Evolutionary conservation across 2,329 filamentous ascomycete genomes (phyloP).

Genomic region (Verticillium albo-atrum): DNA sequence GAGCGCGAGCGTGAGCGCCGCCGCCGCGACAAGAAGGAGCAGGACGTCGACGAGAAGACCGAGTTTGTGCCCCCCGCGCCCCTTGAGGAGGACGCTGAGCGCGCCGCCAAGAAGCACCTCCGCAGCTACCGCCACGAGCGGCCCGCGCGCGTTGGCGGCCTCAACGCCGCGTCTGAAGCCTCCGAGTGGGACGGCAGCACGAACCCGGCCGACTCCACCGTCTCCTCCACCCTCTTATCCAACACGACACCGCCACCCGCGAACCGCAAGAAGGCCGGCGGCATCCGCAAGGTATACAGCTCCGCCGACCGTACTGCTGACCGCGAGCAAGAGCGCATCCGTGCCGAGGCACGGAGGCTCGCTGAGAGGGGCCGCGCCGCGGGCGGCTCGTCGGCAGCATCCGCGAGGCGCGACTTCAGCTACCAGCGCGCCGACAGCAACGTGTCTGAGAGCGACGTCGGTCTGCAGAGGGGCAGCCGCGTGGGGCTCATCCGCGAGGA

Average conservation of each 20-base stretch:
- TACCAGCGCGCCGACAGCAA: slow-evolving; percentile 41
- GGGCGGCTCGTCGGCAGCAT: background rate
- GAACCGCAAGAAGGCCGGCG: slow-evolving; percentile 39
- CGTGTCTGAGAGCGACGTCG: slow-evolving; percentile 23
- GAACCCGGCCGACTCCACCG: slow-evolving; percentile 62
- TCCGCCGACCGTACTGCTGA: slow-evolving; percentile 49
- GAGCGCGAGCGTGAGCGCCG: slow-evolving; percentile 26
- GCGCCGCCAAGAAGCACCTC: slow-evolving; percentile 62
- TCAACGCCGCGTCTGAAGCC: slow-evolving; percentile 79
- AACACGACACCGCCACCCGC: slow-evolving; percentile 53
- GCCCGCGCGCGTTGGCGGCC: slow-evolving; percentile 78
- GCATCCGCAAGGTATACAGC: slow-evolving; percentile 60
- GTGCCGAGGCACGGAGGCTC: slow-evolving; percentile 51
- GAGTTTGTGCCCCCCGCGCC: slow-evolving; percentile 40
- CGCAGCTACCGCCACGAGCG: slow-evolving; percentile 83
- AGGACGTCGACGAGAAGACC: slow-evolving; percentile 31
- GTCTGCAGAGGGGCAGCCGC: slow-evolving; percentile 21
- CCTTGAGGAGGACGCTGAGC: slow-evolving; percentile 61
- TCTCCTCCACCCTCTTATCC: slow-evolving; percentile 56
- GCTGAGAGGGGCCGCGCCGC: slow-evolving; percentile 45
- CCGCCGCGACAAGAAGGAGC: slow-evolving; percentile 31
- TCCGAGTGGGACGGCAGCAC: slow-evolving; percentile 72
- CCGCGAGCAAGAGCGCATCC: slow-evolving; percentile 50
- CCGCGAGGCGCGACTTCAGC: slow-evolving; percentile 45
- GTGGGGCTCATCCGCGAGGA: slow-evolving; percentile 26